phyloP scores from a whole-genome alignment of 2,329 filamentous ascomycete genomes.

The Trichophyton mentagrophytes region DNA sequence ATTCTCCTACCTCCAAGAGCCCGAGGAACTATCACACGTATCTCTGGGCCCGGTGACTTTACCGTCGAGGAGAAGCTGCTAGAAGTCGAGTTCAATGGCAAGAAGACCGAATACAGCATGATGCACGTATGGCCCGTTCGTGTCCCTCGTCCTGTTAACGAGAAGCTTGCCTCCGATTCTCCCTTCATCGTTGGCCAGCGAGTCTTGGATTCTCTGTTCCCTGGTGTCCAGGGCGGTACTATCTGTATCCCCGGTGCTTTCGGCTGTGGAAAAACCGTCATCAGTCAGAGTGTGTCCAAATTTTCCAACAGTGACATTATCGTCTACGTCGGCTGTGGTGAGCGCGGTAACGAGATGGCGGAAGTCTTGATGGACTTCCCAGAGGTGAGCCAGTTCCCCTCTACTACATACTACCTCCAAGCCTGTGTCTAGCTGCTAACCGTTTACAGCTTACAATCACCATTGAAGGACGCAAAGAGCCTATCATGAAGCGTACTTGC shows the following conservation, averaged over 20 bases:
- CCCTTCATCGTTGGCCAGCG: slow-evolving; percentile 95
- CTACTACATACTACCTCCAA: background rate
- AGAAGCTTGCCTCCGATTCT: slow-evolving; percentile 78
- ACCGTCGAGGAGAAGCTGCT: slow-evolving; percentile 89
- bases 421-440: background rate
- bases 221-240: slow-evolving; percentile 90
- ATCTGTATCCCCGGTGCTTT: slow-evolving; percentile 98
- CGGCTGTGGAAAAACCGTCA: slow-evolving; percentile 98
- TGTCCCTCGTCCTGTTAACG: slow-evolving; percentile 80
- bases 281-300: slow-evolving; percentile 95
- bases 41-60: slow-evolving; percentile 79
- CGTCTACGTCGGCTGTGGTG: slow-evolving; percentile 86
- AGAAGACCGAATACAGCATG: slow-evolving; percentile 89
- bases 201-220: slow-evolving; percentile 92
- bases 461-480: slow-evolving; percentile 85
- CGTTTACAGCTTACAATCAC: slow-evolving; percentile 63
- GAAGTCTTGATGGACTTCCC: slow-evolving; percentile 99
- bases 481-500: slow-evolving; percentile 99
- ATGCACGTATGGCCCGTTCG: slow-evolving; percentile 98
- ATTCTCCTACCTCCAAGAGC: slow-evolving; percentile 84
- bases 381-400: slow-evolving; percentile 40
- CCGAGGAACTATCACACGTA: slow-evolving; percentile 80
- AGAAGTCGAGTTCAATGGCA: slow-evolving; percentile 93
- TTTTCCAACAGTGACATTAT: slow-evolving; percentile 99
- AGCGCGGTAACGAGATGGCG: slow-evolving; percentile 98